Conservation (phyloP, 1,284 basidiomycete species). For the Blastosporella zonata region DNA sequence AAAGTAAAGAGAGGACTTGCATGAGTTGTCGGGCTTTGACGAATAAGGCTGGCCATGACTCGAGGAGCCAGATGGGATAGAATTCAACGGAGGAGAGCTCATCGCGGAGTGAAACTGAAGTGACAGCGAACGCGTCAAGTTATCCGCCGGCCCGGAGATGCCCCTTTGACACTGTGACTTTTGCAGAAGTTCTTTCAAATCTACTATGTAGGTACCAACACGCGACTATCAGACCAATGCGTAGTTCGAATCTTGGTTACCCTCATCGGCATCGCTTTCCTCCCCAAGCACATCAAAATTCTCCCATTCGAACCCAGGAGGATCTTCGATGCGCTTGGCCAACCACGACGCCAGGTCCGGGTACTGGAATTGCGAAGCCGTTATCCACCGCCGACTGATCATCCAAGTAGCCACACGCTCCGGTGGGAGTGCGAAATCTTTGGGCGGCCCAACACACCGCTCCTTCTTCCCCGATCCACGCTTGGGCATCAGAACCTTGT, state of each 20-base stretch:
- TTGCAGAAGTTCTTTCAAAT: neutral
- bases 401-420: constrained; percentile 67
- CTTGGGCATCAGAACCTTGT: constrained; percentile 47
- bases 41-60: constrained; percentile 9
- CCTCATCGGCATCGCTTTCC: constrained; percentile 42
- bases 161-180: neutral
- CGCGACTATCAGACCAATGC: constrained; percentile 22
- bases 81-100: constrained; percentile 3
- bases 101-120: neutral
- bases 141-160: neutral
- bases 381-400: constrained; percentile 65
- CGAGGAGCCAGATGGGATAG: neutral
- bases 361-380: constrained; percentile 35
- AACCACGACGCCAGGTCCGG: constrained; percentile 45
- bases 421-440: constrained; percentile 60
- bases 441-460: constrained; percentile 50
- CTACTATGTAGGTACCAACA: neutral
- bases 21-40: constrained; percentile 14
- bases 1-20: constrained; percentile 14
- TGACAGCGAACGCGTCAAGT: constrained; percentile 1
- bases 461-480: constrained; percentile 54
- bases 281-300: constrained; percentile 47
- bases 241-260: constrained; percentile 23
- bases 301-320: constrained; percentile 46
- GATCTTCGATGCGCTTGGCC: constrained; percentile 42